phyloP scores from a whole-genome alignment of 2,329 filamentous ascomycete species.

The Ophiostoma ips region DNA sequence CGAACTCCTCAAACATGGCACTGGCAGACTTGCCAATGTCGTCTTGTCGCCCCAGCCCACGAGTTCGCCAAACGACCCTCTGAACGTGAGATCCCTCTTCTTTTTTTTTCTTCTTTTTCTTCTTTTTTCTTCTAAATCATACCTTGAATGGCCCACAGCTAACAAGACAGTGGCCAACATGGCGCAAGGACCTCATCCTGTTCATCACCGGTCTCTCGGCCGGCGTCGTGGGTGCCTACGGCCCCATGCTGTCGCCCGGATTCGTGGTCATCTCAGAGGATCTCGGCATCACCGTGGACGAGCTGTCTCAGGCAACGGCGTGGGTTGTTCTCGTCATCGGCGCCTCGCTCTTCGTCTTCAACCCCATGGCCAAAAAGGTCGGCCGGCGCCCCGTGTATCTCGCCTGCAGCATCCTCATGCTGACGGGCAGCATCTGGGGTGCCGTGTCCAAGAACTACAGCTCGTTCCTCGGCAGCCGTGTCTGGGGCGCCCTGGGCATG shows the following conservation, averaged over 20 bases:
- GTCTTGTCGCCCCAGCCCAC: slow-evolving; percentile 31
- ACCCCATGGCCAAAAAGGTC: slow-evolving; percentile 35
- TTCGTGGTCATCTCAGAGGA: slow-evolving; percentile 31
- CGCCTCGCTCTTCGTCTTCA: slow-evolving; percentile 33
- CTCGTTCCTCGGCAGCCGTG: slow-evolving; percentile 31
- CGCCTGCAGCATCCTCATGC: slow-evolving; percentile 30
- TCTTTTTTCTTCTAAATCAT: too few species aligned
- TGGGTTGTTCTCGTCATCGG: slow-evolving; percentile 36
- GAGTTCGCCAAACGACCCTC: slow-evolving; percentile 33
- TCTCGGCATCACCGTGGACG: slow-evolving; percentile 29
- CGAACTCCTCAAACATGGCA: slow-evolving; percentile 26
- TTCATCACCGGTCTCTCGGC: slow-evolving; percentile 31
- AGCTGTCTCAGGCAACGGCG: slow-evolving; percentile 30
- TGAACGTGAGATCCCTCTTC: slow-evolving; percentile 33
- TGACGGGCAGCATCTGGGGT: slow-evolving; percentile 34
- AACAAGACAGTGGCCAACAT: slow-evolving; percentile 9
- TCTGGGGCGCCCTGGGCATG: slow-evolving; percentile 34
- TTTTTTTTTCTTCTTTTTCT: too few species aligned
- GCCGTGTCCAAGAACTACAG: slow-evolving; percentile 27
- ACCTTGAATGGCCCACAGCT: too few species aligned
- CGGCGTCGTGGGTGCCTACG: slow-evolving; percentile 34
- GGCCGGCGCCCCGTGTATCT: slow-evolving; percentile 37
- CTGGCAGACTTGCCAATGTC: slow-evolving; percentile 21
- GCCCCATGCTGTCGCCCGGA: slow-evolving; percentile 36
- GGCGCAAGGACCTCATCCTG: slow-evolving; percentile 28